Evolutionary conservation across 2,329 filamentous ascomycete genomes (phyloP).

Genomic region (Hymenoscyphus scutula): DNA sequence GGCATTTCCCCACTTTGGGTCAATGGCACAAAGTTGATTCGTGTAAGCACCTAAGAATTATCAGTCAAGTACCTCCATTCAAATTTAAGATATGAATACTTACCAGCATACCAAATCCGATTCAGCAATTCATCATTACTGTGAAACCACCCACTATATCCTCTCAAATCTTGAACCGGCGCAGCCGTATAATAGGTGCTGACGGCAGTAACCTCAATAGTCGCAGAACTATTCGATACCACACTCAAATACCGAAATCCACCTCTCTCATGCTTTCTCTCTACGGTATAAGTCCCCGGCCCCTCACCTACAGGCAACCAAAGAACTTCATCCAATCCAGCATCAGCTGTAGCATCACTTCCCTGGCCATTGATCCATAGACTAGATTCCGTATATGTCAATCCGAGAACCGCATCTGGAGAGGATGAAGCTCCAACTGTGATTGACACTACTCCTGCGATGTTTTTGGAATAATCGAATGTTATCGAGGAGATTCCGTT

Average conservation of each 20-base stretch:
- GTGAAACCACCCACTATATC: constrained; percentile 33
- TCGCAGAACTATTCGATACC: constrained; percentile 37
- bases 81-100: constrained; percentile 38
- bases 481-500: constrained; percentile 38
- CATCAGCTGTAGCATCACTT: constrained; percentile 46
- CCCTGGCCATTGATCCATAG: constrained; percentile 48
- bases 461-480: constrained; percentile 41
- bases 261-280: constrained; percentile 44
- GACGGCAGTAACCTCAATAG: constrained; percentile 33
- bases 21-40: constrained; percentile 32
- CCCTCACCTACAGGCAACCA: constrained; percentile 43
- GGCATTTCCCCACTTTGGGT: constrained; percentile 40
- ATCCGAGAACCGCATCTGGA: constrained; percentile 37
- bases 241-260: constrained; percentile 52
- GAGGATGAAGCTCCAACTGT: constrained; percentile 31
- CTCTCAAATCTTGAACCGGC: constrained; percentile 39
- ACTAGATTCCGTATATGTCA: constrained; percentile 41
- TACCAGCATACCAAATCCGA: constrained; percentile 42
- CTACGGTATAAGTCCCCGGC: constrained; percentile 42
- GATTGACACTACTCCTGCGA: constrained; percentile 40
- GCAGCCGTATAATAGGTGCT: constrained; percentile 40
- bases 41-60: constrained; percentile 30
- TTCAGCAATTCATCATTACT: constrained; percentile 38
- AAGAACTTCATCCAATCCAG: constrained; percentile 46
- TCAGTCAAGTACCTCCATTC: not conserved